phyloP scores from a whole-genome alignment of 768 basidiomycete species.

The Boletus reticulatus region DNA sequence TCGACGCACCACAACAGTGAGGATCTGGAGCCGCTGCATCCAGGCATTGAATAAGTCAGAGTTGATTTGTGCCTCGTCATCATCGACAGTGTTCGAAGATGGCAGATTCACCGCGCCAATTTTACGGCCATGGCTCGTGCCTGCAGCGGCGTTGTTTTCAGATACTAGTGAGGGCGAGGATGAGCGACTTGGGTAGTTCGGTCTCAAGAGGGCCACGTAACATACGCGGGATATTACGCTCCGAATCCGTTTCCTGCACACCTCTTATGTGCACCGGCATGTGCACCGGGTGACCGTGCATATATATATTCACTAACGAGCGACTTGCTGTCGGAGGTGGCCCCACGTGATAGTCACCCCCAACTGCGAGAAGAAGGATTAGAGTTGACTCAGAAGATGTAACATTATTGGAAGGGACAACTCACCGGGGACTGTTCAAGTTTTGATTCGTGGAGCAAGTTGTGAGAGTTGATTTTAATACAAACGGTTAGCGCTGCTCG shows the following conservation, averaged over 20 bases:
- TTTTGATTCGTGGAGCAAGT: neutral
- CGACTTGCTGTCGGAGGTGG: neutral
- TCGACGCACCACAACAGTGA: conserved; percentile 28
- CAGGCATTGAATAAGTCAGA: conserved; percentile 23
- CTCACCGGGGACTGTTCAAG: conserved; percentile 5
- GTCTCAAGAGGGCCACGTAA: neutral
- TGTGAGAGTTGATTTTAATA: no score
- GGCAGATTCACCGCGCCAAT: neutral
- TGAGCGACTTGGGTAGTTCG: neutral
- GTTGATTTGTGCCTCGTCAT: conserved; percentile 8
- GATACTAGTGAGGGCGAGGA: neutral
- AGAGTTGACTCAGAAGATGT: neutral
- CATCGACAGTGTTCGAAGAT: neutral
- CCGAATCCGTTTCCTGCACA: conserved; percentile 2
- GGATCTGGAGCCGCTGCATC: conserved; percentile 27
- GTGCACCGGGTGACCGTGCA: neutral
- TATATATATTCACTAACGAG: neutral
- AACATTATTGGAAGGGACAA: neutral
- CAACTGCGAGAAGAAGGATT: neutral
- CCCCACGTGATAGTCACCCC: neutral
- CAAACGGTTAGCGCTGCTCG: neutral
- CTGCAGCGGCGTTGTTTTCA: conserved; percentile 5
- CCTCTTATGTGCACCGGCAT: neutral
- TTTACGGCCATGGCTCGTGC: conserved; percentile 2
- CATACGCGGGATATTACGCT: conserved; percentile 17